Base-by-base conservation (phyloP, 768 basidiomycete species). In the Atractiella rhizophila region DNA sequence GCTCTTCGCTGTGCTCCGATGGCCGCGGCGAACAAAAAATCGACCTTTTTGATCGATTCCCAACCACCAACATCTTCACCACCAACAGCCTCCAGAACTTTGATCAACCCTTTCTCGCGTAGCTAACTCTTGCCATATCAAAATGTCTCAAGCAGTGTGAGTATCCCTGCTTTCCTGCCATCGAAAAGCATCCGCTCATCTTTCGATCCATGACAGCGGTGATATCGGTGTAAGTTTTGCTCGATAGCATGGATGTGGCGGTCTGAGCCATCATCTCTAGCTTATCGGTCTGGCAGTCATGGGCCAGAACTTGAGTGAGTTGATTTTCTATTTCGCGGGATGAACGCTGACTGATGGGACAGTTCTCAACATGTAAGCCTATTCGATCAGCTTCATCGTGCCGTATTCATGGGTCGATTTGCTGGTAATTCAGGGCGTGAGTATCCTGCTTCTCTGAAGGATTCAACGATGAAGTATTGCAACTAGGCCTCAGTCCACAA, bases 401-500 rank as follows among this genome's bases (percentile, higher is more conserved):
- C 19, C 35, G 15, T 25, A 28, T 33, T 54, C 51, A 49, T 44
- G 48, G 40, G 30, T 35, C 39, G 27, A 18, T 49, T 54, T 36
- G 36, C 30, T 42, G 31, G 24, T 25, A 33, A 26, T 9, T 6
- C 35, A 40, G 35, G 54, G 85, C 82, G 85, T 82, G 56, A 85
- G 88, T 72, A 91, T 88, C 60, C 61, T 91, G 58, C 86, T 91
- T 60, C 66, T 94, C 54, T 91, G 94, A 67, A 94, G n/a, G n/a
- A n/a, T n/a, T n/a, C n/a, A n/a, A n/a, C n/a, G n/a, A n/a, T n/a
- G n/a, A n/a, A n/a, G n/a, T n/a, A n/a, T n/a, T n/a, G n/a, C n/a
- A n/a, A n/a, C n/a, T n/a, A n/a, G n/a, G n/a, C n/a, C n/a, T n/a
- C n/a, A n/a, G n/a, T n/a, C n/a, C n/a, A n/a, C n/a, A n/a, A n/a